A percentile compares a stretch with the other conserved stretches of the same genome.
These are phyloP conservation scores for Fraxinus nigra DNA, from an alignment of 305 asterid genomes.

Conservation along the genomic window DNA sequence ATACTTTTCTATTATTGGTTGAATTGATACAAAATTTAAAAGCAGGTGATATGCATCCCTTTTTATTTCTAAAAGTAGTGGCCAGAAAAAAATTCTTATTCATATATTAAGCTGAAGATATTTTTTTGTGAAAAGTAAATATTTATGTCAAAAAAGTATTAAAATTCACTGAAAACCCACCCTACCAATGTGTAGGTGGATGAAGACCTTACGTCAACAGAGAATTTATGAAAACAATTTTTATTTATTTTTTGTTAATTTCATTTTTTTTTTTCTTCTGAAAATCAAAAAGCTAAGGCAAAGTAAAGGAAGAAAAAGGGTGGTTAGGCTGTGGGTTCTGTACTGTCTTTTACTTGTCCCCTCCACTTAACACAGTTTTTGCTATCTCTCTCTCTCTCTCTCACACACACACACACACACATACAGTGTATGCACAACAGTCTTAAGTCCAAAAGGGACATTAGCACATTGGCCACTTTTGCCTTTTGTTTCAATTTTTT, in stretches of 20 bases:
- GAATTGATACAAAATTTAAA: not conserved
- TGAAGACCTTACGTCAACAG: slow-evolving; percentile 33
- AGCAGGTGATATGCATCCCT: not conserved
- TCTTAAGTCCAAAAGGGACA: slow-evolving; percentile 50
- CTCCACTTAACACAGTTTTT: slow-evolving; percentile 66
- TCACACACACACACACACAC: slow-evolving; percentile 28
- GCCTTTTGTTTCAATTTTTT: slow-evolving; percentile 72
- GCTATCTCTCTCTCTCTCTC: slow-evolving; percentile 31
- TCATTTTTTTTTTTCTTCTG: not conserved
- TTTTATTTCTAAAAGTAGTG: slow-evolving; percentile 4
- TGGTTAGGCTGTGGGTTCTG: slow-evolving; percentile 77
- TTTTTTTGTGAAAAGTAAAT: not conserved
- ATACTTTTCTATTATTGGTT: not conserved
- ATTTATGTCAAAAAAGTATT: slow-evolving; percentile 14
- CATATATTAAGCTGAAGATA: not conserved
- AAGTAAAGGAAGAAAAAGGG: slow-evolving; percentile 38
- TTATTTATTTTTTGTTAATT: not conserved
- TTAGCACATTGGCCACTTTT: slow-evolving; percentile 61
- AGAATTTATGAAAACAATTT: not conserved
- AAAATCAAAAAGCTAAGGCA: slow-evolving; percentile 44
- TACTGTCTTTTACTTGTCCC: slow-evolving; percentile 92
- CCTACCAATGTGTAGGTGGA: slow-evolving; percentile 31
- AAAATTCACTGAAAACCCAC: slow-evolving; percentile 26
- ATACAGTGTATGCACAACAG: slow-evolving; percentile 17
- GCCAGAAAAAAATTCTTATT: slow-evolving; percentile 2